Base-by-base conservation (phyloP, 179 eudicot species). In the Drosera spatulata region DNA sequence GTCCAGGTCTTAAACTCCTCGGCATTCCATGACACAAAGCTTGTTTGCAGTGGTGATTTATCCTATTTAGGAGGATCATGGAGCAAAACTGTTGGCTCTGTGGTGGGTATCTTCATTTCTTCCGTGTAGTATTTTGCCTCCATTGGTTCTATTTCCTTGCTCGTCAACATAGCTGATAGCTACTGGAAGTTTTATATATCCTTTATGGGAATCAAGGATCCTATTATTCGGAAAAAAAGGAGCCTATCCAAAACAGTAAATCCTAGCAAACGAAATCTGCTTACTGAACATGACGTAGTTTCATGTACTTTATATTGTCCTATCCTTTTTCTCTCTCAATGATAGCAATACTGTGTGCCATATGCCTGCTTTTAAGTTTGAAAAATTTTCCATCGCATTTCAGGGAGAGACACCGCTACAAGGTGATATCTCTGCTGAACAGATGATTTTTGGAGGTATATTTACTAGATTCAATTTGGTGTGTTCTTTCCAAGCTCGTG, bases 321-420 rank as follows among this genome's bases (percentile, higher is more conserved):
- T 22, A 22, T 22, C 33, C 33, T 22, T 22, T 22, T 22, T 22
- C 33, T 22, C 33, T 22, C 33, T 22, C 33, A 22, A 22, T 22
- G 33, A 22, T 22, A 22, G 33, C 33, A 22, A 22, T 22, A 22
- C 33, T 22, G 33, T 22, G 33, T 11, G 11, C 50, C 50, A 46
- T 46, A 46, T 46, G 8, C 50, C 11, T 46, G 10, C 11, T 46
- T 46, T 46, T 46, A 7, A 46, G 50, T 46, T 46, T 46, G 2
- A 11, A 46, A 46, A 46, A 46, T 46, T 46, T 46, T 3, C 50
- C 50, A 46, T 46, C 50, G 53, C 41, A 60, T 66, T 60, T 71
- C 77, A 93, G 99, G 99, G 97, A 56, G 98, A 91, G 52, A 62
- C 88, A 61, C 93, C 98, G 56, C 96, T 91, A 52, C 98, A 91